These are phyloP conservation scores for Inga laurina DNA, from an alignment of 306 rosid species.

Conservation along the genomic window DNA sequence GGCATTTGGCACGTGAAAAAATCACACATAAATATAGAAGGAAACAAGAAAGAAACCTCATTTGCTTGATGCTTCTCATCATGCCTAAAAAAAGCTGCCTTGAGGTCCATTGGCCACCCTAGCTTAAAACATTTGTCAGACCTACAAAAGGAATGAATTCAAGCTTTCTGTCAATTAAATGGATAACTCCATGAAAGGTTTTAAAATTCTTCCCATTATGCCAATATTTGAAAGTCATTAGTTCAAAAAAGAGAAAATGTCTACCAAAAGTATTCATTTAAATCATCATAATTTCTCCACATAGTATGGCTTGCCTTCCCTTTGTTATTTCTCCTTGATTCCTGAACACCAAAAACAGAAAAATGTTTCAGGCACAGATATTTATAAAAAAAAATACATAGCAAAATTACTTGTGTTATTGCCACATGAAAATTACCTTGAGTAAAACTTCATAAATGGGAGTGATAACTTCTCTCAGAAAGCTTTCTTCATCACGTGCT, in stretches of 20 bases:
- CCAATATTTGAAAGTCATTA: constrained; percentile 2
- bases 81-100: constrained; percentile 80
- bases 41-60: constrained; percentile 49
- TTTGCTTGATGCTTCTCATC: constrained; percentile 47
- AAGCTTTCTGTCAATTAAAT: constrained; percentile 32
- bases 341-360: constrained; percentile 59
- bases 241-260: constrained; percentile 2
- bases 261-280: constrained; percentile 96
- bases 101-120: constrained; percentile 77
- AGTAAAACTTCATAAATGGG: constrained; percentile 74
- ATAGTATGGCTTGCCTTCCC: constrained; percentile 92
- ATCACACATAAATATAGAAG: constrained; percentile 23
- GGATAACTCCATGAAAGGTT: not conserved
- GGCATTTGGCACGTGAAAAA: constrained; percentile 22
- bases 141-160: constrained; percentile 50
- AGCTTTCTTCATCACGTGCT: constrained; percentile 66
- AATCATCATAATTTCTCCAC: constrained; percentile 99
- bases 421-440: constrained; percentile 52
- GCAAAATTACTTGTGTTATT: constrained; percentile 29
- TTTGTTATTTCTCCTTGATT: constrained; percentile 81
- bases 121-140: constrained; percentile 75
- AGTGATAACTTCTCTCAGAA: constrained; percentile 64
- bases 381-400: constrained; percentile 8
- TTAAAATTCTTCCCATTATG: not conserved
- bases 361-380: constrained; percentile 35